Evolutionary conservation across 495 filamentous ascomycete genomes (phyloP).

Genomic region (Sordaria brevicollis): DNA sequence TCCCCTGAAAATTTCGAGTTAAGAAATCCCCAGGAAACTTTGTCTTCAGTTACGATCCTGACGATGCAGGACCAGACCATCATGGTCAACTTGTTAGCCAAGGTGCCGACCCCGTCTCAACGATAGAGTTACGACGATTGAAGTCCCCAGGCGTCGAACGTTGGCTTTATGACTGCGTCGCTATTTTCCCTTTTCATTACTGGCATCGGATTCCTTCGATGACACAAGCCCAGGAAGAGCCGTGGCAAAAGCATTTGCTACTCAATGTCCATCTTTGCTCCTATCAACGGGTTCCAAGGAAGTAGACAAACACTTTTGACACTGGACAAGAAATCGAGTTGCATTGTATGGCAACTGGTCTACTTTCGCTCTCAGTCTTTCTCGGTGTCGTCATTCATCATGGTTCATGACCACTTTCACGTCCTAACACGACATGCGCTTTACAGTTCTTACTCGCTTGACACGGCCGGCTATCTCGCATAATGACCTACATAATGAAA

Average conservation of each 20-base stretch:
- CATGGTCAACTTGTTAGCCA: neutral
- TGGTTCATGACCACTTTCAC: neutral
- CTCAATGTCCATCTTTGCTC: neutral
- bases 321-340: neutral
- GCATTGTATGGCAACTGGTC: neutral
- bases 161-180: neutral
- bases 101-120: neutral
- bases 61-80: neutral
- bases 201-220: neutral
- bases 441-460: neutral
- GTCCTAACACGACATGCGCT: neutral
- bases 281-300: neutral
- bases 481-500: neutral
- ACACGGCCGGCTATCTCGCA: neutral
- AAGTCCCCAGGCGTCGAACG: neutral
- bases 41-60: too few species aligned
- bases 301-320: neutral
- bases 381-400: neutral
- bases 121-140: neutral
- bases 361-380: neutral
- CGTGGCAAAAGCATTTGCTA: neutral
- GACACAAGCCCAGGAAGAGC: too few species aligned
- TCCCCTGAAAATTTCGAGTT: neutral
- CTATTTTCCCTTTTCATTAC: neutral
- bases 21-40: neutral